Conservation (phyloP, 495 filamentous ascomycete genomes). For the Talaromyces adpressus region DNA sequence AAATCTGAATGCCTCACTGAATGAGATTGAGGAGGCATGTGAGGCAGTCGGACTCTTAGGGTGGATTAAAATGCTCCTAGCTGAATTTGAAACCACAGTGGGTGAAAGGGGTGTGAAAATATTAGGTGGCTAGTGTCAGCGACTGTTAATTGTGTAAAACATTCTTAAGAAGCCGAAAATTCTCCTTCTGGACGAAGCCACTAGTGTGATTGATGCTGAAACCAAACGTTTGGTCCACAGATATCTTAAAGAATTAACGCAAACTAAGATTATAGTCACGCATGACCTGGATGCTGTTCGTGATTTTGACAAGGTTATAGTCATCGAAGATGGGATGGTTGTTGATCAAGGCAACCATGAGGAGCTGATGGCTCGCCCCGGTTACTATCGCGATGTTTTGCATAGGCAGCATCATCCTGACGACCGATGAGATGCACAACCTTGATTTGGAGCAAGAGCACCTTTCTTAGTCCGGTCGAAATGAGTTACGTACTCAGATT, state of each 20-base stretch:
- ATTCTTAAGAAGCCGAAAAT: constrained; percentile 77
- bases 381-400: background rate
- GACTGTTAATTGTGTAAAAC: constrained; percentile 72
- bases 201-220: constrained; percentile 76
- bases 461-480: too few relatives aligned
- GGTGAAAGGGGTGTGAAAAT: constrained; percentile 79
- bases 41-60: too few relatives aligned
- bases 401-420: too few relatives aligned
- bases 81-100: constrained; percentile 68
- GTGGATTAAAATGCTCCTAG: background rate
- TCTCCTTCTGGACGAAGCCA: constrained; percentile 83
- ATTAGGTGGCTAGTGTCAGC: constrained; percentile 85
- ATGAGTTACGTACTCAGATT: too few relatives aligned
- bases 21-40: too few relatives aligned
- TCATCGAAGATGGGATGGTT: constrained; percentile 70
- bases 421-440: too few relatives aligned
- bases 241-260: constrained; percentile 67
- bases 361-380: background rate
- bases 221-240: constrained; percentile 80
- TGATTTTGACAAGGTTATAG: constrained; percentile 82
- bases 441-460: too few relatives aligned
- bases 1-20: too few relatives aligned
- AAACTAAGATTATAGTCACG: constrained; percentile 82
- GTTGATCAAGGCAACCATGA: constrained; percentile 72
- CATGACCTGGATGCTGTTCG: constrained; percentile 82